Evolutionary conservation across 306 rosid species (phyloP).

Genomic region (Medicago lupulina): DNA sequence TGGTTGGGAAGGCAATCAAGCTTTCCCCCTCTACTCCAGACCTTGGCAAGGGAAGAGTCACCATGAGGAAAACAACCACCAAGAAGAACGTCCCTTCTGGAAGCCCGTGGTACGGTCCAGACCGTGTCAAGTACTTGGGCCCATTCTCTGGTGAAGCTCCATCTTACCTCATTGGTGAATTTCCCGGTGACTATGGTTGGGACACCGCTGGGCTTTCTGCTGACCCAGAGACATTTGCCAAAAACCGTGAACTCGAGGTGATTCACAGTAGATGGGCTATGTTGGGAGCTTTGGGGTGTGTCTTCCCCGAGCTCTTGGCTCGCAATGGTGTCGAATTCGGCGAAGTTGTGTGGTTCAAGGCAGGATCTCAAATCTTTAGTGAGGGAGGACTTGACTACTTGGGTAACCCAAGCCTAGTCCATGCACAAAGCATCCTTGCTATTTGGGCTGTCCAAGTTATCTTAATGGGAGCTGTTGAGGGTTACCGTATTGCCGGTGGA

Average conservation of each 20-base stretch:
- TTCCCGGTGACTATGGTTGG: not conserved
- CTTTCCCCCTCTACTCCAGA: not conserved
- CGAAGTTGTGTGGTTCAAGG: not conserved
- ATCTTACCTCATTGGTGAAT: not conserved
- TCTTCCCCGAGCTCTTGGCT: not conserved
- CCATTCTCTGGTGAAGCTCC: not conserved
- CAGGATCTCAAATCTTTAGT: not conserved
- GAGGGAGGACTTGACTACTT: constrained; percentile 8
- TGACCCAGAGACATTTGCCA: not conserved
- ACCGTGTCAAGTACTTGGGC: not conserved
- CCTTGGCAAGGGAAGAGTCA: not conserved
- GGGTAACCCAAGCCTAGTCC: not conserved
- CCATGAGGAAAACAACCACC: not conserved
- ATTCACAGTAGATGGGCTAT: not conserved
- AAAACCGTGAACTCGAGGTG: not conserved
- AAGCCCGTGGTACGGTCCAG: not conserved
- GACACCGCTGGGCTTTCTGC: not conserved
- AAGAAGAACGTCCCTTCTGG: not conserved
- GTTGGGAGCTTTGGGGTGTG: not conserved
- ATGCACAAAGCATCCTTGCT: not conserved
- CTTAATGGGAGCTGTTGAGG: not conserved
- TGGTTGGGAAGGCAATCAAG: constrained; percentile 2
- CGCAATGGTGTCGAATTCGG: not conserved
- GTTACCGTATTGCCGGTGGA: not conserved
- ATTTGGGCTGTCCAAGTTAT: not conserved